Conservation (phyloP, 441 rosid genomes). For the Gossypium trilobum region DNA sequence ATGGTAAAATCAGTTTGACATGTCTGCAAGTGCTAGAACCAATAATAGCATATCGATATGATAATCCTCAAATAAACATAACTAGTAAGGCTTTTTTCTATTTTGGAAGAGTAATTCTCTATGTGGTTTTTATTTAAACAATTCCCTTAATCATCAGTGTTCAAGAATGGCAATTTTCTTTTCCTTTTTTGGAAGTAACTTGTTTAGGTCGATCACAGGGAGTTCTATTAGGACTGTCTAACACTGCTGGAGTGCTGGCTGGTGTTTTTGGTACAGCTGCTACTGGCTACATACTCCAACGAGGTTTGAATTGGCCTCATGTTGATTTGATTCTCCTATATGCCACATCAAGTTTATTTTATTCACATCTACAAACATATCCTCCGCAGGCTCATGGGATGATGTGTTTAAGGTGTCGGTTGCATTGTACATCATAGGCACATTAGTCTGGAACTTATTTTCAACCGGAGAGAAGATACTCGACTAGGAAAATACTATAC, state of each 20-base stretch:
- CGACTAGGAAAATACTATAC: conserved; percentile 37
- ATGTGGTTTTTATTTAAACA: background rate
- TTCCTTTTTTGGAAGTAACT: conserved; percentile 9
- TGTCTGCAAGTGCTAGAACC: background rate
- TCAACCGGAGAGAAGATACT: conserved; percentile 87
- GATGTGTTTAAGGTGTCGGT: conserved; percentile 92
- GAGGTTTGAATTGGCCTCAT: conserved; percentile 38
- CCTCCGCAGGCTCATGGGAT: conserved; percentile 77
- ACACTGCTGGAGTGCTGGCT: conserved; percentile 94
- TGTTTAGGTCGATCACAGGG: conserved; percentile 49
- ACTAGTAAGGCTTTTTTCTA: background rate
- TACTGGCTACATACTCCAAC: conserved; percentile 88
- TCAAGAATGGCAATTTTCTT: background rate
- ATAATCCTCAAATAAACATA: background rate
- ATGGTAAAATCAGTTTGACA: background rate
- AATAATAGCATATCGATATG: background rate
- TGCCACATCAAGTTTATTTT: background rate
- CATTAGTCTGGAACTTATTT: conserved; percentile 85
- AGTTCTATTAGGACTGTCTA: conserved; percentile 84
- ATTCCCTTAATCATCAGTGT: background rate
- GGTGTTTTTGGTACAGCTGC: conserved; percentile 98
- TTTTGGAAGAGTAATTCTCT: background rate
- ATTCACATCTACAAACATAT: background rate
- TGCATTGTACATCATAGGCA: conserved; percentile 66
- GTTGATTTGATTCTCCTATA: background rate